A percentile compares a stretch with the other conserved stretches of the same genome.
These are phyloP conservation scores for Paradendryphiella salina DNA, from an alignment of 2,329 filamentous ascomycete genomes.

Conservation along the genomic window DNA sequence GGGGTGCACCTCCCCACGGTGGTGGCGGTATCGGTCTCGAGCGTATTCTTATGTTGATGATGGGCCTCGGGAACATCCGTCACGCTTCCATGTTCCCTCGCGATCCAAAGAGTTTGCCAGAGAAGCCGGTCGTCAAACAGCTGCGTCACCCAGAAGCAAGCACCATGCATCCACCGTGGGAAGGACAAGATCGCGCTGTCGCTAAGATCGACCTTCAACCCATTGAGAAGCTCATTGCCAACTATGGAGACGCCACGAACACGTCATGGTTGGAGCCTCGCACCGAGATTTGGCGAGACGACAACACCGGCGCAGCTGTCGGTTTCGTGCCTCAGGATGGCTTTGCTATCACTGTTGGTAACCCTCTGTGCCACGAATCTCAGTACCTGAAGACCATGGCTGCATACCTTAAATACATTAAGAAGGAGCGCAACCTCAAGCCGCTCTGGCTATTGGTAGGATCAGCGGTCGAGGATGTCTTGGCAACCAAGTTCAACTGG, in stretches of 20 bases:
- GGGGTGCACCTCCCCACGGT: conserved; percentile 84
- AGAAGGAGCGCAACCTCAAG: conserved; percentile 70
- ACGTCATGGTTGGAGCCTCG: conserved; percentile 91
- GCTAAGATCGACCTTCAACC: conserved; percentile 65
- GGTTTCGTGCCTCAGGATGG: conserved; percentile 78
- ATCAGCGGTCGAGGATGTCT: conserved; percentile 73
- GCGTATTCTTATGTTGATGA: conserved; percentile 81
- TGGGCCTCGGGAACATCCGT: conserved; percentile 86
- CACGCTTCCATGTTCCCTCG: conserved; percentile 85
- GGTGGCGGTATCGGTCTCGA: conserved; percentile 90
- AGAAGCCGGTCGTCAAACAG: conserved; percentile 62
- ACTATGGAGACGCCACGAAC: conserved; percentile 92
- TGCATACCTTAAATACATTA: conserved; percentile 74
- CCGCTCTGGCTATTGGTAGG: conserved; percentile 91
- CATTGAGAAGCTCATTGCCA: conserved; percentile 85
- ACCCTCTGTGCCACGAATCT: conserved; percentile 78
- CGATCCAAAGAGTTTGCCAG: conserved; percentile 83
- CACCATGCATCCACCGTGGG: conserved; percentile 72
- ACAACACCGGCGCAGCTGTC: conserved; percentile 76
- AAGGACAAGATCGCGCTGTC: conserved; percentile 53
- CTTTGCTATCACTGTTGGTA: conserved; percentile 81
- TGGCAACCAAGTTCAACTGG: conserved; percentile 82
- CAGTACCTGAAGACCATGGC: conserved; percentile 76
- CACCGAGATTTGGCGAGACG: conserved; percentile 85
- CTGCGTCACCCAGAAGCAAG: conserved; percentile 88